Evolutionary conservation across 371 early-diverging fungal species (phyloP), one percentile per base, ranked within the genome.

Genomic region (Haplosporangium sp.): DNA sequence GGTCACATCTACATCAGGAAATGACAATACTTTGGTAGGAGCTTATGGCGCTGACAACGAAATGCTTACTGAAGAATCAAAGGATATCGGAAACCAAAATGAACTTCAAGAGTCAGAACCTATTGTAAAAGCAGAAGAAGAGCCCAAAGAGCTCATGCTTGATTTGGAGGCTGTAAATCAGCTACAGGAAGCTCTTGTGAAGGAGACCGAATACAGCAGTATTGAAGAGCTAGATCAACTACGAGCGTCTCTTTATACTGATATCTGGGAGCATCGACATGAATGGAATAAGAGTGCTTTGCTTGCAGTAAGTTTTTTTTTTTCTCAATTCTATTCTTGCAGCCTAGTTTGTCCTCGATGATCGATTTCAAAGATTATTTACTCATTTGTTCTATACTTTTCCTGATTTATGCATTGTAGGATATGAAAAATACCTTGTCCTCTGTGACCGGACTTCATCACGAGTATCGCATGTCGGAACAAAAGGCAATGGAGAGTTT

Each of bases 201-300:
- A 59, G 17, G 68, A 74, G 37, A 81, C 81, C 1, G 75, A 67
- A 6, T 38, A 40, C 10, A 65, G 70, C 47, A 71, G 72, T 0
- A 60, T 81, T 3, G 81, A 81, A 53, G 81, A 81, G 39, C 56
- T 81, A 40, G 81, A 81, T n/a, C 81, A 74, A 48, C 62, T 81
- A 11, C 71, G 72, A 4, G 81, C 81, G 0, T 62, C 81, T 8
- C 69, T 81, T 13, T 81, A 81, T 44, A 48, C 38, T 0, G 65
- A 74, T 52, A 67, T 81, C 17, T 81, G 81, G 81, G 69, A 81
- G 47, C 71, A 74, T 58, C 81, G 81, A 0, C 55, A 20, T 13
- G 72, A 65, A 19, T 74, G 74, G 81, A 48, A 68, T 42, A 81
- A 81, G 63, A 15, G 20, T 0, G 39, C 56, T 2, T n/a, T 74